Percentiles rank a stretch among this genome's conserved stretches.
These are phyloP conservation scores for Carex myosuroides DNA, from an alignment of 176 grass and related monocot species.

Conservation along the genomic window DNA sequence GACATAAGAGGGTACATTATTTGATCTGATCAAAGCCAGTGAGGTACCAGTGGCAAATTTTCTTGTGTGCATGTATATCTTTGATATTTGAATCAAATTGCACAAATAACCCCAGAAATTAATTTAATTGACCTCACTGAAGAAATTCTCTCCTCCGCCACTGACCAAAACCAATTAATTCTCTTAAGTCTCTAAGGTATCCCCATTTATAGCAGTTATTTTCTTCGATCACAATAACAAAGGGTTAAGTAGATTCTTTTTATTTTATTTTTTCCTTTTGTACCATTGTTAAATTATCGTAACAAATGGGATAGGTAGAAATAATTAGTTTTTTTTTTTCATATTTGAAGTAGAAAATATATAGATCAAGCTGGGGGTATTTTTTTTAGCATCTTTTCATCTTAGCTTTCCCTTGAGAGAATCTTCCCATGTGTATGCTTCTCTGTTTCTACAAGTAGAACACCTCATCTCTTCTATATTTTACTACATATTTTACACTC, in stretches of 20 bases:
- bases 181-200: no score
- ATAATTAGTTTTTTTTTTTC: no score
- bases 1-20: not conserved
- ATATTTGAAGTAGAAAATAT: not conserved
- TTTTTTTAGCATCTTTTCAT: not conserved
- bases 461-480: slow-evolving; percentile 13
- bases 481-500: slow-evolving; percentile 17
- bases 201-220: no score
- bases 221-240: no score
- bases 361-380: not conserved
- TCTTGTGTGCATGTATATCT: not conserved
- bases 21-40: not conserved
- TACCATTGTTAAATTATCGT: not conserved
- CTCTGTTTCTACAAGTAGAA: slow-evolving; percentile 21
- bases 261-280: no score
- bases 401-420: slow-evolving; percentile 1
- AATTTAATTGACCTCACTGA: not conserved
- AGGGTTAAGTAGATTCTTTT: no score
- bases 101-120: not conserved
- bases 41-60: no score
- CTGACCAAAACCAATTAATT: no score
- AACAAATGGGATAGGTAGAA: not conserved
- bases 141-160: no score
- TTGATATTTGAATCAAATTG: not conserved
- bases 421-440: slow-evolving; percentile 24